phyloP scores from a whole-genome alignment of 345 rosid genomes.

The Hibiscus mutabilis region DNA sequence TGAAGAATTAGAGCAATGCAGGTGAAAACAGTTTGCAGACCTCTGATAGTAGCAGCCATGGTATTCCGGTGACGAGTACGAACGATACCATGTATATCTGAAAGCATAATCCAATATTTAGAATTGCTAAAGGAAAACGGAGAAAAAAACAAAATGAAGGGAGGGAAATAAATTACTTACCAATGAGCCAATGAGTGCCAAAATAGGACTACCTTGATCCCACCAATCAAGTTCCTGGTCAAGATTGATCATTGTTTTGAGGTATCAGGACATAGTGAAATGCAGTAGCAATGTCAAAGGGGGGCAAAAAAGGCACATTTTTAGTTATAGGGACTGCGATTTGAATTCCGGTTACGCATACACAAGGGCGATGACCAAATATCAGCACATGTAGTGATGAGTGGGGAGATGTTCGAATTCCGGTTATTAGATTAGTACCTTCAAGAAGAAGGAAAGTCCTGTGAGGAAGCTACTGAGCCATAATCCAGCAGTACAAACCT shows the following conservation, averaged over 20 bases:
- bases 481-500: constrained; percentile 33
- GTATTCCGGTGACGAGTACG: neutral
- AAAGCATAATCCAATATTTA: neutral
- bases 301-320: neutral
- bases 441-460: constrained; percentile 24
- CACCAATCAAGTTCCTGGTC: neutral
- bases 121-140: neutral
- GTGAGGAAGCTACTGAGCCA: constrained; percentile 16
- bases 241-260: too few relatives aligned
- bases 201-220: neutral
- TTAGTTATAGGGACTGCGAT: neutral
- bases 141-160: neutral
- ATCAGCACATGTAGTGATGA: neutral
- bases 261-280: too few relatives aligned
- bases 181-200: constrained; percentile 1
- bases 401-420: neutral
- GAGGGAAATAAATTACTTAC: neutral
- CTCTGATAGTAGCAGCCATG: neutral
- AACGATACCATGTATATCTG: neutral
- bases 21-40: neutral
- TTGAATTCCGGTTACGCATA: neutral
- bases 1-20: neutral
- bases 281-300: too few relatives aligned
- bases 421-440: constrained; percentile 7
- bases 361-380: neutral